A percentile compares a stretch with the other conserved stretches of the same genome.
Evolutionary conservation across 1,284 basidiomycete species (phyloP).

Genomic region (Grifola frondosa): DNA sequence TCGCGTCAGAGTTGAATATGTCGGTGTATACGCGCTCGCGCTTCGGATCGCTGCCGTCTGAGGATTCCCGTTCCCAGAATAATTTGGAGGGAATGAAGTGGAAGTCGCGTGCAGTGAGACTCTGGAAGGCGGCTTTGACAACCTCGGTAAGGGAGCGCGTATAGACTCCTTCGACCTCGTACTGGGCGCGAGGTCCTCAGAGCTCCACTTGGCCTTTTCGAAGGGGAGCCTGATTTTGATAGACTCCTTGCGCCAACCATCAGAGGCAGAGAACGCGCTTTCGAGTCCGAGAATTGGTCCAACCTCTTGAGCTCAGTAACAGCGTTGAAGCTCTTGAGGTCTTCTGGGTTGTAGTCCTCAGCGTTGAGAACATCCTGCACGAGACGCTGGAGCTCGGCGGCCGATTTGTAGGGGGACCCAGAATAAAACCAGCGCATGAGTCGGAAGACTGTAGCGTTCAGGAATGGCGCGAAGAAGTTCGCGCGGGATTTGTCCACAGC

Average conservation of each 20-base stretch:
- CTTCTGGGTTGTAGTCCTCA: conserved; percentile 13
- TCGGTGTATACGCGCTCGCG: conserved; percentile 13
- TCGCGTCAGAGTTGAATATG: conserved; percentile 15
- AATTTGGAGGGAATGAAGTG: conserved; percentile 12
- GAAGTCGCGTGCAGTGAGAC: not conserved
- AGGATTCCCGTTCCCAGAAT: conserved; percentile 5
- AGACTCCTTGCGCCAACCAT: conserved; percentile 15
- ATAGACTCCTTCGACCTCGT: conserved; percentile 10
- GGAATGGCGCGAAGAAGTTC: conserved; percentile 11
- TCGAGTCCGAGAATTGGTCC: conserved; percentile 6
- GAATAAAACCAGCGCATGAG: conserved; percentile 12
- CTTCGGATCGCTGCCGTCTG: conserved; percentile 34
- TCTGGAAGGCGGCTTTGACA: conserved; percentile 12
- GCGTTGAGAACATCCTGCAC: conserved; percentile 19
- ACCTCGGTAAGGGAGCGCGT: conserved; percentile 12
- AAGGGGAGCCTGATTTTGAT: conserved; percentile 20
- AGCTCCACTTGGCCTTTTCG: not conserved
- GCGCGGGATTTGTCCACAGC: too few relatives aligned
- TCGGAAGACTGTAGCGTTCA: conserved; percentile 1
- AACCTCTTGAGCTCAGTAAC: conserved; percentile 10
- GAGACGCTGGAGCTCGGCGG: conserved; percentile 18
- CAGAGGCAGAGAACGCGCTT: not conserved
- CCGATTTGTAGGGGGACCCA: conserved; percentile 11
- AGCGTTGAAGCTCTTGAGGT: conserved; percentile 18
- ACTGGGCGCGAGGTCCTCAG: conserved; percentile 5